A percentile compares a stretch with the other conserved stretches of the same genome.
Evolutionary conservation across 257 asterid genomes (phyloP).

Genomic region (Lantana camara): DNA sequence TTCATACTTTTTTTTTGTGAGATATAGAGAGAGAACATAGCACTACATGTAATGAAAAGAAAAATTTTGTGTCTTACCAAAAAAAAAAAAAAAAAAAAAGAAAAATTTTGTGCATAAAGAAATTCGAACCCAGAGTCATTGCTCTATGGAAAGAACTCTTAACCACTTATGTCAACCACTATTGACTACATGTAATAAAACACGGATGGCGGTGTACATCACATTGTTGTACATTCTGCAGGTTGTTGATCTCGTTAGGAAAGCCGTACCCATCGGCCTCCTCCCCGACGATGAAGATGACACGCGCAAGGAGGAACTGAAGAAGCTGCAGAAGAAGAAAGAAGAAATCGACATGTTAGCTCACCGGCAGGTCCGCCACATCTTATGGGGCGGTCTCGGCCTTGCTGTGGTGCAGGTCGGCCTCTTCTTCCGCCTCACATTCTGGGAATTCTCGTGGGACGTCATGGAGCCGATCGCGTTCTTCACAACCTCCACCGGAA

Average conservation of each 20-base stretch:
- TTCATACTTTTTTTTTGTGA: no score
- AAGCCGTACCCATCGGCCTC: constrained; percentile 66
- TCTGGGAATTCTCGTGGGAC: constrained; percentile 80
- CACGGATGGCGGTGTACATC: no score
- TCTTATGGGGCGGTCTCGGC: constrained; percentile 60
- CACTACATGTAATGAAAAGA: no score
- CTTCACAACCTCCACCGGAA: constrained; percentile 48
- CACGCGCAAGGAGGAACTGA: constrained; percentile 40
- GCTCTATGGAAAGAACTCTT: no score
- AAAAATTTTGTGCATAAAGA: no score
- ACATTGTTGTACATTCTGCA: no score
- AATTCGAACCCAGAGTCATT: no score
- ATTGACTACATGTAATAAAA: no score
- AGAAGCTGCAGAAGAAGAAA: constrained; percentile 48
- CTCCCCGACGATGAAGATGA: constrained; percentile 36
- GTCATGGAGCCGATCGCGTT: constrained; percentile 80
- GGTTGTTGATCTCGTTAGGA: constrained; percentile 79
- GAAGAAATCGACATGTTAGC: constrained; percentile 53
- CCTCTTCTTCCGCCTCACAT: constrained; percentile 61
- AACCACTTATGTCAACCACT: no score
- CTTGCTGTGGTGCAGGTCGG: constrained; percentile 45
- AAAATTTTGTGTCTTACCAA: no score
- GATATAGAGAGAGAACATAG: no score
- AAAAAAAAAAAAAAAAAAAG: no score
- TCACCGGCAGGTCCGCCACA: constrained; percentile 51